Evolutionary conservation across 2,329 filamentous ascomycete genomes (phyloP).

Genomic region (Pestalotiopsis sp.): DNA sequence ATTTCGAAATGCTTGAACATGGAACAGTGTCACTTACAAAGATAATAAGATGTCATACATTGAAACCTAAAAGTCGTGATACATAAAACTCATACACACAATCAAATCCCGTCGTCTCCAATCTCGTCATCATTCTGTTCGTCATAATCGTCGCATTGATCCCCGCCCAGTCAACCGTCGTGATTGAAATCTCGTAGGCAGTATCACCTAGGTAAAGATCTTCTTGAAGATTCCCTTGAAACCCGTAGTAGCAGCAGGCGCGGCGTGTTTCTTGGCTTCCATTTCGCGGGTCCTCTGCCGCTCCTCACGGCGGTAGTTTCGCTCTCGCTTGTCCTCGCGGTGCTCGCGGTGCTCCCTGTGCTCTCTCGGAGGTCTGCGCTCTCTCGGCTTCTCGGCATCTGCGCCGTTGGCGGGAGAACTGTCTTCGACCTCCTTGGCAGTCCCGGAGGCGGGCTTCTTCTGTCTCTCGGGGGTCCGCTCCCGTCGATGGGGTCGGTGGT

Average conservation of each 20-base stretch:
- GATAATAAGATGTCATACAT: too few relatives aligned
- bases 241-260: background rate
- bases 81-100: too few relatives aligned
- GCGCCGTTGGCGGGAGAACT: background rate
- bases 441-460: background rate
- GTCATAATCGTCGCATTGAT: too few relatives aligned
- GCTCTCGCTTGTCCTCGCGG: background rate
- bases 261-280: conserved; percentile 10
- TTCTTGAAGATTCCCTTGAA: conserved; percentile 12
- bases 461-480: background rate
- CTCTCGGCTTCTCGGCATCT: background rate
- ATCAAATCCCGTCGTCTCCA: too few relatives aligned
- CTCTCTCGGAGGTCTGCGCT: background rate
- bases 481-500: background rate
- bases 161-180: too few relatives aligned
- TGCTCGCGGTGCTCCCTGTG: background rate
- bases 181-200: too few relatives aligned
- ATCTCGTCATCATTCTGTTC: too few relatives aligned
- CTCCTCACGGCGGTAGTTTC: conserved; percentile 2
- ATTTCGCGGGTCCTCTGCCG: conserved; percentile 5
- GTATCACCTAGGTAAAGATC: conserved; percentile 1
- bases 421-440: background rate
- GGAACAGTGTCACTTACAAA: too few relatives aligned
- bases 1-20: too few relatives aligned
- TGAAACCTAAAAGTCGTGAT: too few relatives aligned